Base-by-base conservation (phyloP, 371 early-diverging fungal species). In the Sporodiniella umbellata region DNA sequence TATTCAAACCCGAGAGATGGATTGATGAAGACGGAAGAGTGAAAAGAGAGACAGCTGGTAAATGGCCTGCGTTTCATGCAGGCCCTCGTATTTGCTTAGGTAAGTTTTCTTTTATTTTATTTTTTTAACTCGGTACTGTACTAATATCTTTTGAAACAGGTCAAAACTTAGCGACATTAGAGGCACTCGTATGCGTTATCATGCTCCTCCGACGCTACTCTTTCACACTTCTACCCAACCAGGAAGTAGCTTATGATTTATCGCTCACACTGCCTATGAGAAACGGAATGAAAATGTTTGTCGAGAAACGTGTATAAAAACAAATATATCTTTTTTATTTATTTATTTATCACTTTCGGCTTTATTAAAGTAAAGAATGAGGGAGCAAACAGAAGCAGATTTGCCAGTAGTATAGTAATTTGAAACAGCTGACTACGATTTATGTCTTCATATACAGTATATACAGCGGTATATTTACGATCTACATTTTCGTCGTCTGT, bases 81-180 rank as follows among this genome's bases (percentile, higher is more conserved):
- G 87, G 88, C 0, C 86, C 88, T 1, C 66, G 88, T 17, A 64
- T 81, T 33, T 87, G 88, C 52, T 58, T 86, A 30, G 87, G 69
- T 65, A 66, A 70, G 40, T 37, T 37, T 37, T n/a, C 18, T 2
- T 17, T 37, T 37, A 7, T 5, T 17, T 17, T 7, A 2, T 37
- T 12, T n/a, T 37, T 17, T 18, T 37, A 33, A 4, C n/a, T n/a
- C n/a, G n/a, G n/a, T n/a, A n/a, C n/a, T 7, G 19, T 28, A 8
- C 21, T 12, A 4, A 22, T 31, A 8, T 8, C 23, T 30, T 11
- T 15, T 0, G n/a, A n/a, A 31, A 57, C 40, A 58, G 64, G 77
- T 14, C 74, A 77, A 56, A 75, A 68, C 7, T 62, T 78, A 42
- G 79, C 79, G 11, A 75, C 71, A 1, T 56, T 78, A 15, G 75